A percentile compares a stretch with the other conserved stretches of the same genome.
These are phyloP conservation scores for Physcomitrellopsis africana DNA, from an alignment of 225 moss, liverwort and hornwort species.

Conservation along the genomic window DNA sequence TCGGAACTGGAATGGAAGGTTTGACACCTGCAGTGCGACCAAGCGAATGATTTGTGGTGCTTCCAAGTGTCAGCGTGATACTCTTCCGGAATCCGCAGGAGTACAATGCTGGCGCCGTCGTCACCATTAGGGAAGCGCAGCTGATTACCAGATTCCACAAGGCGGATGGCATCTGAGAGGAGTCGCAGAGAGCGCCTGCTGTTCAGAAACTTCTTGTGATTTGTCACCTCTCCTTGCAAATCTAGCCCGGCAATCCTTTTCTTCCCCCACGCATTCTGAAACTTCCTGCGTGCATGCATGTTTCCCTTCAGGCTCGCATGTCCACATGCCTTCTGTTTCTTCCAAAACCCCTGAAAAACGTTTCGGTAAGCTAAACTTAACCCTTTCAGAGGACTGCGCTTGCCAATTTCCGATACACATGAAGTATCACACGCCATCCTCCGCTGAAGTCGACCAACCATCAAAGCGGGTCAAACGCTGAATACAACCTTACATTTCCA, in stretches of 20 bases:
- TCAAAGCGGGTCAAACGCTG: not conserved
- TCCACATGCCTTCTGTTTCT: slow-evolving; percentile 28
- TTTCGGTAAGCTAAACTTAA: not conserved
- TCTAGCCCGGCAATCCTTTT: slow-evolving; percentile 2
- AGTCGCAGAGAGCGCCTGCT: slow-evolving; percentile 27
- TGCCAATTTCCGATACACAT: slow-evolving; percentile 20
- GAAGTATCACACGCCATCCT: slow-evolving; percentile 38
- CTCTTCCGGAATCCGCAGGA: slow-evolving; percentile 27
- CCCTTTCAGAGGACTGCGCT: slow-evolving; percentile 28
- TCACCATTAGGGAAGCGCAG: slow-evolving; percentile 24
- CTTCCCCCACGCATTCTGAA: slow-evolving; percentile 25
- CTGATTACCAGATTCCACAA: slow-evolving; percentile 32
- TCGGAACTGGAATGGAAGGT: slow-evolving; percentile 10
- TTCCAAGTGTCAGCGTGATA: slow-evolving; percentile 29
- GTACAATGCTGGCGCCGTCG: slow-evolving; percentile 25
- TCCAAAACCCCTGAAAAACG: slow-evolving; percentile 19
- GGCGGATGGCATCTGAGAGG: slow-evolving; percentile 22
- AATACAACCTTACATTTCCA: slow-evolving; percentile 32
- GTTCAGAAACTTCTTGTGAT: slow-evolving; percentile 21
- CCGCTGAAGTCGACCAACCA: slow-evolving; percentile 20
- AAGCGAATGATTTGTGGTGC: slow-evolving; percentile 28
- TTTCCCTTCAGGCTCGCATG: slow-evolving; percentile 8
- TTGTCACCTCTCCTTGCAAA: slow-evolving; percentile 24
- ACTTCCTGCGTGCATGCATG: slow-evolving; percentile 28
- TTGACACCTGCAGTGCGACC: slow-evolving; percentile 38